Base-by-base conservation (phyloP, 306 rosid genomes). In the Cotoneaster glaucophyllus region DNA sequence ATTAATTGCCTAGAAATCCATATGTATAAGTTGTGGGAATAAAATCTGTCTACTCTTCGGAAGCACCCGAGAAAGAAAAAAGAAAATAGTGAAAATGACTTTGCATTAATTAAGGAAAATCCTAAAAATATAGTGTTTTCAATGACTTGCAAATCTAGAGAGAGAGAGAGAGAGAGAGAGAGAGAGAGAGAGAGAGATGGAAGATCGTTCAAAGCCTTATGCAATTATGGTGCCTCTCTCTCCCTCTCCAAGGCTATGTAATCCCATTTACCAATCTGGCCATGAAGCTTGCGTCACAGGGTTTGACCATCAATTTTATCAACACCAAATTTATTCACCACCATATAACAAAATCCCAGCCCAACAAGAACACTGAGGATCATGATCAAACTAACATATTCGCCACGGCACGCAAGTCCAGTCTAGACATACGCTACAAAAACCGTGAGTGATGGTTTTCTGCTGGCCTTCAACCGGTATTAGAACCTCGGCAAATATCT, bases 401-500 rank as follows among this genome's bases (percentile, higher is more conserved):
- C 3, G 53, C 80, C 11, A 62, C 54, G 1, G 87, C 77, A 1
- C 75, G 80, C 4, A 50, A 58, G 8, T 69, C 71, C 26, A 82
- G 85, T 28, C 77, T 69, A 5, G 85, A 80, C 62, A 80, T 77
- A 24, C 71, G 82, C 52, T 80, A 77, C 74, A 74, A 28, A n/a
- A 80, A 37, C 78, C 10, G 34, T 84, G 21, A 80, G 71, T 43
- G 85, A 84, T 41, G 78, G 69, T 5, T 77, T 84, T 32, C 84
- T 84, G 2, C 34, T 73, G 4, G 31, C 70, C 43, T 77, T 77
- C 64, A 68, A 80, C 57, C 71, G 82, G 24, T 64, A 45, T 48
- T 62, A 61, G 18, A 73, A 80, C 77, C 32, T 22, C 4, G 67
- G 64, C 32, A 70, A 80, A 34, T 84, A 10, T 37, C 18, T 18